These are phyloP conservation scores for Aspergillus pseudoterreus DNA, from an alignment of 2,329 filamentous ascomycete species.

Conservation along the genomic window DNA sequence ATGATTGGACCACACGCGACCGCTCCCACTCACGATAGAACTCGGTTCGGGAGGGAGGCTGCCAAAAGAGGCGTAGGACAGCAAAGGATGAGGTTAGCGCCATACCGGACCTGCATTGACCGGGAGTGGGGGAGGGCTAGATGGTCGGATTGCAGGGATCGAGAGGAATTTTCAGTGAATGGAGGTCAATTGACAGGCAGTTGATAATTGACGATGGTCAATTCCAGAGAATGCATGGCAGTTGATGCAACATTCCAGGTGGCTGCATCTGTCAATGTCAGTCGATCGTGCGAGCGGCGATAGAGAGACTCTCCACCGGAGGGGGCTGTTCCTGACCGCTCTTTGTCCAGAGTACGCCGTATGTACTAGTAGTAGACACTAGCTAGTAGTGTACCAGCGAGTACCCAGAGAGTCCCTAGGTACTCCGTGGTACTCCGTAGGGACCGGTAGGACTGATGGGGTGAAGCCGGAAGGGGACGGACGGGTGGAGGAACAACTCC, in stretches of 20 bases:
- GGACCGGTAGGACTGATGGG: too few species aligned
- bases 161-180: too few species aligned
- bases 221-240: too few species aligned
- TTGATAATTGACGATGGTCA: too few species aligned
- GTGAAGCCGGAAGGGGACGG: constrained; percentile 1
- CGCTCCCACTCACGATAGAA: neutral
- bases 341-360: neutral
- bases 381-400: neutral
- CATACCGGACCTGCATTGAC: neutral
- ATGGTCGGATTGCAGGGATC: neutral
- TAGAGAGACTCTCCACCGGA: neutral
- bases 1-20: neutral
- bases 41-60: neutral
- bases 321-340: constrained; percentile 1
- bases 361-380: too few species aligned
- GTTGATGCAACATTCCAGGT: too few species aligned
- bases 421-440: too few species aligned
- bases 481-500: neutral
- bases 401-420: neutral
- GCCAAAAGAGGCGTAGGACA: neutral
- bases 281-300: too few species aligned
- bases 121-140: neutral
- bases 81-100: neutral
- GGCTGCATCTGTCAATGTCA: too few species aligned
- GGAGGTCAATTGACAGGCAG: too few species aligned